phyloP scores from a whole-genome alignment of 768 basidiomycete genomes.

The Asterophora lycoperdoides region DNA sequence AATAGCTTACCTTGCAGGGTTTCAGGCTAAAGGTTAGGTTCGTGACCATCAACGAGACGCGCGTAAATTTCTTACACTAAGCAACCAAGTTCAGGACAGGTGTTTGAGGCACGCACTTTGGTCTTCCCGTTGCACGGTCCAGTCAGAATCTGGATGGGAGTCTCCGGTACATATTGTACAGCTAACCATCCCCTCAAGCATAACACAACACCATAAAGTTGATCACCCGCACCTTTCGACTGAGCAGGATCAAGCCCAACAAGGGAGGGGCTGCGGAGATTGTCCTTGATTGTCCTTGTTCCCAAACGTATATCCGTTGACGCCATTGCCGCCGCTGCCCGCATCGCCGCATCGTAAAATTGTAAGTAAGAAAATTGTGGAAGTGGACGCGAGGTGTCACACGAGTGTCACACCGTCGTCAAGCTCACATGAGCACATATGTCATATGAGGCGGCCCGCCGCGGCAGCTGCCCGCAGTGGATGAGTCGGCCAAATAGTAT shows the following conservation, averaged over 20 bases:
- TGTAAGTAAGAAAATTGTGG: too few relatives aligned
- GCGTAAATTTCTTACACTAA: too few relatives aligned
- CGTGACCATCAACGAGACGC: too few relatives aligned
- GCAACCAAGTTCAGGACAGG: neutral
- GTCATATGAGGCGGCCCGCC: too few relatives aligned
- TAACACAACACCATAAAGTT: neutral
- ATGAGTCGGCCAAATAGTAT: too few relatives aligned
- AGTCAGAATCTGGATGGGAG: conserved; percentile 76
- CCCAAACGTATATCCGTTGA: neutral
- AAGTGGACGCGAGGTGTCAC: neutral
- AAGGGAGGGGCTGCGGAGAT: conserved; percentile 55
- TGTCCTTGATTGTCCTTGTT: neutral
- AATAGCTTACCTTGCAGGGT: too few relatives aligned
- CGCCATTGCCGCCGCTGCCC: too few relatives aligned
- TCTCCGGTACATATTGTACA: conserved; percentile 55
- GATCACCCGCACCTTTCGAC: conserved; percentile 6
- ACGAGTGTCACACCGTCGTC: too few relatives aligned
- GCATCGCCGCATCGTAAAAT: too few relatives aligned
- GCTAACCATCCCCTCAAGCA: conserved; percentile 35
- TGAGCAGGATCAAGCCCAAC: conserved; percentile 12
- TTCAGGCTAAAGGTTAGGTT: too few relatives aligned
- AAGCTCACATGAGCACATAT: conserved; percentile 41
- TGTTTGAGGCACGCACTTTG: conserved; percentile 35
- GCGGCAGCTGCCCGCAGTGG: too few relatives aligned
- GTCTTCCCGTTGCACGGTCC: conserved; percentile 78